These are phyloP conservation scores for Chimonanthus salicifolius DNA, from an alignment of 164 flowering plant genomes.

Conservation along the genomic window DNA sequence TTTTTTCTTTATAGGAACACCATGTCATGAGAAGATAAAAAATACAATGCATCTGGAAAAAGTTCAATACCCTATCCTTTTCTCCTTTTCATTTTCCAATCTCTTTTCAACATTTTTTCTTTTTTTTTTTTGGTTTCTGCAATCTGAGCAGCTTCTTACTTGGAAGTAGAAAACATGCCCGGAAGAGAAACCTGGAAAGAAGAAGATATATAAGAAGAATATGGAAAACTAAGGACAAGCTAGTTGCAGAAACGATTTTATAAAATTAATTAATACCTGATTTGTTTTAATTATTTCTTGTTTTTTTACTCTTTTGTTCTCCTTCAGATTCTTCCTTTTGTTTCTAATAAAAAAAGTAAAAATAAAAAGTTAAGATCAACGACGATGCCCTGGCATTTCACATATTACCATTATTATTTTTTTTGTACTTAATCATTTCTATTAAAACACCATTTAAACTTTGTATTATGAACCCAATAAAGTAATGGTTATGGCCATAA, in stretches of 20 bases:
- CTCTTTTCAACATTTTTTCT: not conserved
- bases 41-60: not conserved
- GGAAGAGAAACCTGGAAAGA: not conserved
- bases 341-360: not conserved
- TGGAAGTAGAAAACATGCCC: not conserved
- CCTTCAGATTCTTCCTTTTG: not conserved
- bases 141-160: slow-evolving; percentile 9
- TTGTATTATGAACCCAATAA: no score
- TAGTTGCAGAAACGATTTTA: not conserved
- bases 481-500: no score
- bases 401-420: no score
- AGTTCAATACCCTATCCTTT: not conserved
- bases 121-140: not conserved
- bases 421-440: no score
- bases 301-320: not conserved
- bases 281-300: not conserved
- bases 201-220: not conserved
- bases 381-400: not conserved
- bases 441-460: no score
- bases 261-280: not conserved
- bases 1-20: not conserved
- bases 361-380: not conserved
- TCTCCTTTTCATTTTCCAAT: not conserved
- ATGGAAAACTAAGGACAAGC: not conserved
- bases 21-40: not conserved